Percentiles rank a stretch among this genome's conserved stretches.
phyloP scores from a whole-genome alignment of 495 filamentous ascomycete species.

The Tricharina praecox region DNA sequence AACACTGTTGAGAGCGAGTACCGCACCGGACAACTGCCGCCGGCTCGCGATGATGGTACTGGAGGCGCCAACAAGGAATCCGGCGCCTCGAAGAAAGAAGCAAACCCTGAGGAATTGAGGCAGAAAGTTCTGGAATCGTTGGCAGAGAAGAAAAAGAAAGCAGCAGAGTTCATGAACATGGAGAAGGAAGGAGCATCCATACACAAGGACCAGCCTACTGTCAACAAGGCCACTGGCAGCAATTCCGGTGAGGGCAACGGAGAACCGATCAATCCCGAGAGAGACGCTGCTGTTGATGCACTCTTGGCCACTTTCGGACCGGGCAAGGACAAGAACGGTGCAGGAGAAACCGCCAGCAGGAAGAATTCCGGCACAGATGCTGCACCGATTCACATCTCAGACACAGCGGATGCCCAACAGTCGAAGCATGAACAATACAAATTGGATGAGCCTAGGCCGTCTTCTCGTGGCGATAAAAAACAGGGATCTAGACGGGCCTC shows the following conservation, averaged over 20 bases:
- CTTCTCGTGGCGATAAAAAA: constrained; percentile 1
- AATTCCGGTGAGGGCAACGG: constrained; percentile 11
- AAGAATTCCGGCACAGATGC: constrained; percentile 1
- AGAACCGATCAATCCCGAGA: constrained; percentile 19
- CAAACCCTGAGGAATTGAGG: constrained; percentile 13
- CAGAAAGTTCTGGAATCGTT: constrained; percentile 19
- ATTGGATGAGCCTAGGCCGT: not conserved
- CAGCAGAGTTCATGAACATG: constrained; percentile 25
- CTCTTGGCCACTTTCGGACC: constrained; percentile 16
- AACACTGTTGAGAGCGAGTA: not conserved
- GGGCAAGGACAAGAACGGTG: constrained; percentile 16
- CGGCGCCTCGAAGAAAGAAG: constrained; percentile 10
- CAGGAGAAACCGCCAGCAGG: not conserved
- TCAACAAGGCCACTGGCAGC: constrained; percentile 8
- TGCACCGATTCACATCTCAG: not conserved
- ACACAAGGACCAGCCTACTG: constrained; percentile 13
- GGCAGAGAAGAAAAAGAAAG: constrained; percentile 26
- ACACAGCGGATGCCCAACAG: constrained; percentile 3
- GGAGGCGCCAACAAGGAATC: not conserved
- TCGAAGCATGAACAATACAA: constrained; percentile 7
- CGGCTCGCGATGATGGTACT: not conserved
- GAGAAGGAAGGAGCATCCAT: constrained; percentile 24
- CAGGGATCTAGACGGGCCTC: not conserved
- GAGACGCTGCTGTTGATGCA: constrained; percentile 25
- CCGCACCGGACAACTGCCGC: not conserved